Percentiles rank a stretch among this genome's conserved stretches.
phyloP scores from a whole-genome alignment of 768 basidiomycete genomes.

The Tylopilus balloui region DNA sequence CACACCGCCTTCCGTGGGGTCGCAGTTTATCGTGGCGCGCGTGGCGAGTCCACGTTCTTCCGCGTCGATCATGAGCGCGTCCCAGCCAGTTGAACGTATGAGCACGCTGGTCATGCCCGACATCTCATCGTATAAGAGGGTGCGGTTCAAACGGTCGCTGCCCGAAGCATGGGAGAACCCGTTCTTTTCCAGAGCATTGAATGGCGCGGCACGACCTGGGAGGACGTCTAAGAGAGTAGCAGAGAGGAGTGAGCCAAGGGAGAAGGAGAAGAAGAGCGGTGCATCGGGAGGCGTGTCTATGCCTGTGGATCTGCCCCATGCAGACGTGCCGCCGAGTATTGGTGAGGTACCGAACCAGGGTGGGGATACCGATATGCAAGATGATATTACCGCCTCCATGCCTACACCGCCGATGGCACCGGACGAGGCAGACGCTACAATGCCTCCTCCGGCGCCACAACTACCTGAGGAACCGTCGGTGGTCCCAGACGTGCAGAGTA shows the following conservation, averaged over 20 bases:
- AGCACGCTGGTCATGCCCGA: slow-evolving; percentile 19
- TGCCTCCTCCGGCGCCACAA: neutral
- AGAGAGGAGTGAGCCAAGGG: neutral
- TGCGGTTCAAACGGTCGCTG: slow-evolving; percentile 20
- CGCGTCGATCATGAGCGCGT: neutral
- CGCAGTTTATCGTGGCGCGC: neutral
- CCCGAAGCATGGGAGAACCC: slow-evolving; percentile 10
- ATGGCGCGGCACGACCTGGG: neutral
- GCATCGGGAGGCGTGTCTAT: neutral
- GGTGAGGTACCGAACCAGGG: neutral
- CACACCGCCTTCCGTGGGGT: neutral
- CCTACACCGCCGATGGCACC: neutral
- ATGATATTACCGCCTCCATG: neutral
- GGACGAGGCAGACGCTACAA: neutral
- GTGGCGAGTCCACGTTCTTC: neutral
- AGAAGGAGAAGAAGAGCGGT: neutral
- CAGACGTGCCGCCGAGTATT: neutral
- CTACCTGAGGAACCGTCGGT: neutral
- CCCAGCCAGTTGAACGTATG: neutral
- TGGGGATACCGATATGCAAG: slow-evolving; percentile 8
- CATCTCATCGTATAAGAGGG: slow-evolving; percentile 20
- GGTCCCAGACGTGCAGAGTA: neutral
- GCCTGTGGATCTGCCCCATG: no score
- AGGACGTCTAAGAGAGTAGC: neutral
- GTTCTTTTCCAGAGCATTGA: slow-evolving; percentile 26